Percentiles rank a stretch among this genome's conserved stretches.
phyloP scores from a whole-genome alignment of 129 eudicot genomes.

The Silybum marianum region DNA sequence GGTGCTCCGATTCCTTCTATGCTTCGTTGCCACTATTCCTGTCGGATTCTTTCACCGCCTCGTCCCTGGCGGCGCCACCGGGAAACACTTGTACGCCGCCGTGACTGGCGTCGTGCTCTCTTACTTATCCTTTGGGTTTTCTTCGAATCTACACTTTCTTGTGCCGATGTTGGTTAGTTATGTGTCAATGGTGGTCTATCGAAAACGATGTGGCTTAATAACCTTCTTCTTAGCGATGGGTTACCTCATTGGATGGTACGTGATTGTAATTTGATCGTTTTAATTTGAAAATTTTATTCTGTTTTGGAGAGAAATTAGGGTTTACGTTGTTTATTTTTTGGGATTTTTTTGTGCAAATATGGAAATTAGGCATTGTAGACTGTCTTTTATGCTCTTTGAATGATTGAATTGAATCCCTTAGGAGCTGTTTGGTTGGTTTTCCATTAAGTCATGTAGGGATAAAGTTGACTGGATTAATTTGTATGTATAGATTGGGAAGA shows the following conservation, averaged over 20 bases:
- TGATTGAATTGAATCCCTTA: too few relatives aligned
- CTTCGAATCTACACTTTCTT: slow-evolving; percentile 78
- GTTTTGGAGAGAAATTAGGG: slow-evolving; percentile 1
- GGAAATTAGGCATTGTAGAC: neutral
- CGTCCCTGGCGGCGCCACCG: slow-evolving; percentile 74
- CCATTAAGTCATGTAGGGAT: too few relatives aligned
- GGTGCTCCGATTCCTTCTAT: slow-evolving; percentile 76
- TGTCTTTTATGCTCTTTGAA: neutral
- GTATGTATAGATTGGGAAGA: too few relatives aligned
- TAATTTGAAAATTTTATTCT: neutral
- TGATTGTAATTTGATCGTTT: neutral
- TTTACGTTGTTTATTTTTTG: neutral
- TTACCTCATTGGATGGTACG: slow-evolving; percentile 92
- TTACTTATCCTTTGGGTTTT: slow-evolving; percentile 80
- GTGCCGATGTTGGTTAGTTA: slow-evolving; percentile 68
- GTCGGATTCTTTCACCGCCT: slow-evolving; percentile 65
- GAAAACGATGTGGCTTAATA: slow-evolving; percentile 66
- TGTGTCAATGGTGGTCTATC: slow-evolving; percentile 62
- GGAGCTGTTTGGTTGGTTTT: neutral
- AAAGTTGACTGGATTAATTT: too few relatives aligned
- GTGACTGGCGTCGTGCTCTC: slow-evolving; percentile 62
- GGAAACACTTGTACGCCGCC: slow-evolving; percentile 78
- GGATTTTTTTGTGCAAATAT: neutral
- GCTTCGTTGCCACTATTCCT: slow-evolving; percentile 80
- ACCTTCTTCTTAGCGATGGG: slow-evolving; percentile 75